A percentile compares a stretch with the other conserved stretches of the same genome.
Conservation (phyloP, 1,284 basidiomycete genomes). For the Fomitopsis schrenkii region DNA sequence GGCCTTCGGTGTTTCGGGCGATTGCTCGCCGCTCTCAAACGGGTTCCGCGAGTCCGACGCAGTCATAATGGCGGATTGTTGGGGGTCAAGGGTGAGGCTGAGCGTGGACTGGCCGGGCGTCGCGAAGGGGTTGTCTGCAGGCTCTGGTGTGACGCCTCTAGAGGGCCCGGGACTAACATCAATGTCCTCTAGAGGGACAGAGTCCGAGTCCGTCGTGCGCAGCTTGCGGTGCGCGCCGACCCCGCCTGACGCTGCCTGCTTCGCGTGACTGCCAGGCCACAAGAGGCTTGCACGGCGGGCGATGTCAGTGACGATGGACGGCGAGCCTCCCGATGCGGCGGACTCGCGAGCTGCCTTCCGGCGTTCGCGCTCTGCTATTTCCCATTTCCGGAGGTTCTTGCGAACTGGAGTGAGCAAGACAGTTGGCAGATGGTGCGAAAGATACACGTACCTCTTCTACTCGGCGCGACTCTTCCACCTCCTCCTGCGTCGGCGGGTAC, state of each 20-base stretch:
- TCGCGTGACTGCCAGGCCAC: conserved; percentile 30
- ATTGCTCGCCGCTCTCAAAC: conserved; percentile 3
- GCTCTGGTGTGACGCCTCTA: conserved; percentile 35
- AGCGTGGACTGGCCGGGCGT: conserved; percentile 39
- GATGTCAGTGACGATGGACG: conserved; percentile 52
- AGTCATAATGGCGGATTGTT: conserved; percentile 28
- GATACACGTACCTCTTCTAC: conserved; percentile 58
- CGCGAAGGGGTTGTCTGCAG: conserved; percentile 46
- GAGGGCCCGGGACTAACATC: conserved; percentile 30
- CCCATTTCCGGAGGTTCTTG: conserved; percentile 72
- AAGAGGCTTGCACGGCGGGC: conserved; percentile 53
- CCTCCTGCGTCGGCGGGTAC: conserved; percentile 67
- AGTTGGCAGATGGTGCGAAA: background rate
- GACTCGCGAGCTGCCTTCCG: conserved; percentile 62
- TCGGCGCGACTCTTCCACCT: conserved; percentile 58
- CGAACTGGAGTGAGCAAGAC: background rate
- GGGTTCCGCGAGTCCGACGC: conserved; percentile 18
- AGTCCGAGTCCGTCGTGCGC: conserved; percentile 40
- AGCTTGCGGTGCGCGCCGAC: conserved; percentile 31
- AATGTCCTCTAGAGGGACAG: conserved; percentile 49
- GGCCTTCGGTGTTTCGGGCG: conserved; percentile 3
- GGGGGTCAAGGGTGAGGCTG: conserved; percentile 42
- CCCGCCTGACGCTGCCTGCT: conserved; percentile 29
- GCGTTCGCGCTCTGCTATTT: conserved; percentile 64
- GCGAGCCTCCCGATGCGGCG: conserved; percentile 21